These are phyloP conservation scores for Spizellomyces punctatus DNA, from an alignment of 192 early-diverging fungal species.

Conservation along the genomic window DNA sequence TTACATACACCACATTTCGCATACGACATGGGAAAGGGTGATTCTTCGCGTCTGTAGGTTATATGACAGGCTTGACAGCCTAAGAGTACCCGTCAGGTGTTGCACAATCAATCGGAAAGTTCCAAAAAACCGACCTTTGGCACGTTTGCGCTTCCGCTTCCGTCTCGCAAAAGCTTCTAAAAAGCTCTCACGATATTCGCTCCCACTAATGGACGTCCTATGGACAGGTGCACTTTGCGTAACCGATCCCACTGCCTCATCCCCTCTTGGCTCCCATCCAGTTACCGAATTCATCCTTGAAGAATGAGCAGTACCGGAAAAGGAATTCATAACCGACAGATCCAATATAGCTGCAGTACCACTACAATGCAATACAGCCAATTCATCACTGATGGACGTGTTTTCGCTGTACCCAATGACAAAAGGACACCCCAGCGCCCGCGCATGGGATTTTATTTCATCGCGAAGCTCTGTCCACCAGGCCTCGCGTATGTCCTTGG, in stretches of 20 bases:
- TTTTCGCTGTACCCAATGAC: slow-evolving; percentile 76
- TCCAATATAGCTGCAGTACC: slow-evolving; percentile 78
- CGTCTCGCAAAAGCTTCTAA: slow-evolving; percentile 23
- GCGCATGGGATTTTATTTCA: slow-evolving; percentile 77
- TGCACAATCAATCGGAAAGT: slow-evolving; percentile 4
- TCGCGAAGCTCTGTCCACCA: slow-evolving; percentile 79
- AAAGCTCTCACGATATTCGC: slow-evolving; percentile 27
- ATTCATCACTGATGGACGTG: slow-evolving; percentile 65
- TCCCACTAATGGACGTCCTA: slow-evolving; percentile 17
- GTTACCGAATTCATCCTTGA: slow-evolving; percentile 6
- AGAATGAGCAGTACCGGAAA: neutral
- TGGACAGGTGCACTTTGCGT: neutral
- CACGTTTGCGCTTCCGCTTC: slow-evolving; percentile 12
- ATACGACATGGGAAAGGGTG: slow-evolving; percentile 72
- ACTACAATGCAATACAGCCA: slow-evolving; percentile 64
- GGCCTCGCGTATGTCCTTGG: slow-evolving; percentile 52
- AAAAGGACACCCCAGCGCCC: slow-evolving; percentile 66
- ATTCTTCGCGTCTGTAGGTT: slow-evolving; percentile 61
- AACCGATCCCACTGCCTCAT: neutral
- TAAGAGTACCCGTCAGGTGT: slow-evolving; percentile 37
- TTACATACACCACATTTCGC: slow-evolving; percentile 70
- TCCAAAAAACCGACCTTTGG: slow-evolving; percentile 5
- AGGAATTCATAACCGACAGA: slow-evolving; percentile 25
- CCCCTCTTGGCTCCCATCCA: neutral
- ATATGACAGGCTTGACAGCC: slow-evolving; percentile 69